Conservation (phyloP, 2,329 filamentous ascomycete genomes). For the Triangularia verruculosa region DNA sequence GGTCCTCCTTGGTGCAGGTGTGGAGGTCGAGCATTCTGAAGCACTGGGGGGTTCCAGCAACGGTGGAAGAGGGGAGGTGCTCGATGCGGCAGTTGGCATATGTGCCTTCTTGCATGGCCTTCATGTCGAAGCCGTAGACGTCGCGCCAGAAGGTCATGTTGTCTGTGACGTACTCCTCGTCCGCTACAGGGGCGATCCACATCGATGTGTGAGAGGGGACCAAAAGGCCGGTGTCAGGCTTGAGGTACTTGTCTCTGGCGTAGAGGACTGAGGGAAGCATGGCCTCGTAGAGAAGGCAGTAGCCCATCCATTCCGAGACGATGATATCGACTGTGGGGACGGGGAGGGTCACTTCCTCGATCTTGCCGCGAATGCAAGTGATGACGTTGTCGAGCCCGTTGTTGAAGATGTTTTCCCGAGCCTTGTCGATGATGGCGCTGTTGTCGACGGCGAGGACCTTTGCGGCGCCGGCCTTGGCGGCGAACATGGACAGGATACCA, state of each 20-base stretch:
- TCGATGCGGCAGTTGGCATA: conserved; percentile 80
- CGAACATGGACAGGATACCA: conserved; percentile 92
- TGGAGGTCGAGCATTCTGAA: conserved; percentile 78
- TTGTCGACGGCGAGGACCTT: conserved; percentile 90
- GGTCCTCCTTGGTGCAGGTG: conserved; percentile 65
- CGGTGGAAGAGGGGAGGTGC: conserved; percentile 58
- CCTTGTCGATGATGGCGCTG: conserved; percentile 83
- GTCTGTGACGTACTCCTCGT: conserved; percentile 73
- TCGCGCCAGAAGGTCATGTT: conserved; percentile 84
- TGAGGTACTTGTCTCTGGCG: conserved; percentile 83
- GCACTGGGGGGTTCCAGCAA: conserved; percentile 59
- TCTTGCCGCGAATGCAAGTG: conserved; percentile 76
- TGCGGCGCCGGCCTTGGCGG: conserved; percentile 81
- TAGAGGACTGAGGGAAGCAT: conserved; percentile 93
- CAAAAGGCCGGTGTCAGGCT: conserved; percentile 69
- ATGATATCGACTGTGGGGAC: conserved; percentile 87
- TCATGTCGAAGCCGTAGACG: conserved; percentile 95
- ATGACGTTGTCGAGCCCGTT: conserved; percentile 74
- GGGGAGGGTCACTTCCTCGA: conserved; percentile 80
- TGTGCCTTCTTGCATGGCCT: conserved; percentile 79
- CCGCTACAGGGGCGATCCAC: conserved; percentile 75
- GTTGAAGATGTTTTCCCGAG: conserved; percentile 76
- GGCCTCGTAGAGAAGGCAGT: conserved; percentile 87
- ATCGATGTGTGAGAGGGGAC: conserved; percentile 83
- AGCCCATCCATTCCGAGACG: conserved; percentile 98